Percentiles rank a stretch among this genome's conserved stretches.
These are phyloP conservation scores for Cruciata laevipes DNA, from an alignment of 257 asterid species.

Conservation along the genomic window DNA sequence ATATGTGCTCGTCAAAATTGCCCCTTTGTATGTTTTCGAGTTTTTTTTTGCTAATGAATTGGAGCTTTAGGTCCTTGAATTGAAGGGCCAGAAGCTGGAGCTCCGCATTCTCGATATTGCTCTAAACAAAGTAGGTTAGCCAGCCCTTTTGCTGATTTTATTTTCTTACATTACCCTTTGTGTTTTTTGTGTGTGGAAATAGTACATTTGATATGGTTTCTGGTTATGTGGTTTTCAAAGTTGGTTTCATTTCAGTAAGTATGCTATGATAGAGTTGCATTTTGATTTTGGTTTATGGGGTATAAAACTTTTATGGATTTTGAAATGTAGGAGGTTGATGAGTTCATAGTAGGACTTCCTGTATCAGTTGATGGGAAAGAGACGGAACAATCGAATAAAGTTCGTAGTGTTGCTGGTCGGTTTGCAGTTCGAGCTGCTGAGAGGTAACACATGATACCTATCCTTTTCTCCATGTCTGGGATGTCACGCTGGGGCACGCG, in stretches of 20 bases:
- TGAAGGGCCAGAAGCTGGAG: conserved; percentile 80
- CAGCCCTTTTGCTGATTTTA: not conserved
- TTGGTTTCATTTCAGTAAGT: not conserved
- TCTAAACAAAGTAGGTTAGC: conserved; percentile 43
- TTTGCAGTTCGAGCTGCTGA: conserved; percentile 87
- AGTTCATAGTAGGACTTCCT: conserved; percentile 85
- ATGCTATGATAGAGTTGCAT: not conserved
- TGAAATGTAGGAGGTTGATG: conserved; percentile 75
- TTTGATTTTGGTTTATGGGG: not conserved
- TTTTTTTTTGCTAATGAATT: conserved; percentile 9
- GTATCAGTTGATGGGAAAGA: conserved; percentile 65
- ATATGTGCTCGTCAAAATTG: not conserved
- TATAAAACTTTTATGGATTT: conserved; percentile 8
- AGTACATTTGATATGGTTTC: not conserved
- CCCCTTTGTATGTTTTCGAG: not conserved
- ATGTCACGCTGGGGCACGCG: too few relatives aligned
- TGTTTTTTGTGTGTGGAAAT: not conserved
- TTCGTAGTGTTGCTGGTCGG: conserved; percentile 87
- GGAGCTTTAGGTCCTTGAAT: conserved; percentile 55
- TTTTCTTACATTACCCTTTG: too few relatives aligned
- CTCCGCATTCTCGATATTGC: conserved; percentile 75
- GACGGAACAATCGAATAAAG: conserved; percentile 82
- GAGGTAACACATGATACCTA: conserved; percentile 35
- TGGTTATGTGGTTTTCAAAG: not conserved
- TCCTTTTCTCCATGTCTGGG: not conserved